phyloP scores from a whole-genome alignment of 2,329 filamentous ascomycete species.

The Fusarium guadeloupense region DNA sequence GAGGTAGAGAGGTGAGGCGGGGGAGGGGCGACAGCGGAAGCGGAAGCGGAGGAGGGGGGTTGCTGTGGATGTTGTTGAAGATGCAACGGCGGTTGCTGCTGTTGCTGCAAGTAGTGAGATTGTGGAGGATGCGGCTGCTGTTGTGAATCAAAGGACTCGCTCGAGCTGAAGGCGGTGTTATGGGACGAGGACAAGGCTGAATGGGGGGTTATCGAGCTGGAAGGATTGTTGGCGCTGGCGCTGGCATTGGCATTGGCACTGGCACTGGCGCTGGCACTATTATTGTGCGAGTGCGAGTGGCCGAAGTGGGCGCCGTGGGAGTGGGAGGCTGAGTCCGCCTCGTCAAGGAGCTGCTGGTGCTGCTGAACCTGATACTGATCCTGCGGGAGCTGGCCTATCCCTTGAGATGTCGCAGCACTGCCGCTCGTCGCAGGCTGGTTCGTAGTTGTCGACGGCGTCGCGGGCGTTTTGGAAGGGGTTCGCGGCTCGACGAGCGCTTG shows the following conservation, averaged over 20 bases:
- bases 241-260: conserved; percentile 16
- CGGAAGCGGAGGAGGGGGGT: conserved; percentile 29
- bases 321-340: conserved; percentile 46
- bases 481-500: conserved; percentile 60
- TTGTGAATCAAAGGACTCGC: conserved; percentile 56
- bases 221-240: conserved; percentile 35
- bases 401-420: conserved; percentile 32
- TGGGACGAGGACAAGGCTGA: conserved; percentile 56
- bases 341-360: conserved; percentile 36
- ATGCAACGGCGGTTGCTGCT: conserved; percentile 41
- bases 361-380: conserved; percentile 36
- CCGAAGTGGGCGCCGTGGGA: conserved; percentile 40
- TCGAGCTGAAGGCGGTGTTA: conserved; percentile 56
- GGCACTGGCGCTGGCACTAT: conserved; percentile 11
- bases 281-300: conserved; percentile 20
- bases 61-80: conserved; percentile 42
- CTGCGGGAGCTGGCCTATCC: conserved; percentile 29
- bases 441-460: conserved; percentile 6
- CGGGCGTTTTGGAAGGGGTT: conserved; percentile 45
- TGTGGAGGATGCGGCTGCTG: conserved; percentile 28
- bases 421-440: conserved; percentile 32
- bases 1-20: no score
- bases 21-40: conserved; percentile 14
- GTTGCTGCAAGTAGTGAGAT: conserved; percentile 43
- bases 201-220: conserved; percentile 47